A percentile compares a stretch with the other conserved stretches of the same genome.
Evolutionary conservation across 495 filamentous ascomycete species (phyloP).

Genomic region (Penicillium odoratum): DNA sequence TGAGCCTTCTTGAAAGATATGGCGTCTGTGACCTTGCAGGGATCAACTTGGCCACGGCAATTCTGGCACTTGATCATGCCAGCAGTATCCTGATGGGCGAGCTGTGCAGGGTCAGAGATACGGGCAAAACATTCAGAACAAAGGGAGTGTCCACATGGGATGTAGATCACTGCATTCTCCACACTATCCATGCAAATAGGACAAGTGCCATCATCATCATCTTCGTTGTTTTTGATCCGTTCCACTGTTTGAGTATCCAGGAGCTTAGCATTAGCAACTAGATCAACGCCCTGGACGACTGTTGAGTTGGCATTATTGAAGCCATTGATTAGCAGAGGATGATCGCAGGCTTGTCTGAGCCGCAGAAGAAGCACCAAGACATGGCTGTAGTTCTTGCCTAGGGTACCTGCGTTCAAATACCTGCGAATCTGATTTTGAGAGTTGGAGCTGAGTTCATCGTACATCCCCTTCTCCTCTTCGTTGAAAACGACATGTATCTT

Average conservation of each 20-base stretch:
- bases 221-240: slow-evolving; percentile 63
- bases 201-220: slow-evolving; percentile 55
- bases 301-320: slow-evolving; percentile 52
- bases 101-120: slow-evolving; percentile 63
- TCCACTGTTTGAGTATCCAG: slow-evolving; percentile 61
- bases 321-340: slow-evolving; percentile 86
- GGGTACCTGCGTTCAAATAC: slow-evolving; percentile 68
- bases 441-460: slow-evolving; percentile 66
- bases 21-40: slow-evolving; percentile 71
- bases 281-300: slow-evolving; percentile 58
- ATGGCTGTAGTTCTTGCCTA: slow-evolving; percentile 79
- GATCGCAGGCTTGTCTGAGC: slow-evolving; percentile 83
- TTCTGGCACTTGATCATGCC: slow-evolving; percentile 68
- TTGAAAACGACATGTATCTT: slow-evolving; percentile 69
- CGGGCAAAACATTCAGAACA: slow-evolving; percentile 79
- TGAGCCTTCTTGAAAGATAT: slow-evolving; percentile 74
- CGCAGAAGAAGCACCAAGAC: slow-evolving; percentile 84
- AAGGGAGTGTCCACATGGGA: slow-evolving; percentile 82
- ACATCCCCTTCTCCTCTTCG: slow-evolving; percentile 70
- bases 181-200: slow-evolving; percentile 80
- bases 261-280: slow-evolving; percentile 64
- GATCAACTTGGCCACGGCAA: slow-evolving; percentile 65
- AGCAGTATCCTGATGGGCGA: slow-evolving; percentile 57
- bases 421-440: slow-evolving; percentile 74
- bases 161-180: slow-evolving; percentile 73